Conservation (phyloP, 1,284 basidiomycete species). For the Fomes fomentarius region DNA sequence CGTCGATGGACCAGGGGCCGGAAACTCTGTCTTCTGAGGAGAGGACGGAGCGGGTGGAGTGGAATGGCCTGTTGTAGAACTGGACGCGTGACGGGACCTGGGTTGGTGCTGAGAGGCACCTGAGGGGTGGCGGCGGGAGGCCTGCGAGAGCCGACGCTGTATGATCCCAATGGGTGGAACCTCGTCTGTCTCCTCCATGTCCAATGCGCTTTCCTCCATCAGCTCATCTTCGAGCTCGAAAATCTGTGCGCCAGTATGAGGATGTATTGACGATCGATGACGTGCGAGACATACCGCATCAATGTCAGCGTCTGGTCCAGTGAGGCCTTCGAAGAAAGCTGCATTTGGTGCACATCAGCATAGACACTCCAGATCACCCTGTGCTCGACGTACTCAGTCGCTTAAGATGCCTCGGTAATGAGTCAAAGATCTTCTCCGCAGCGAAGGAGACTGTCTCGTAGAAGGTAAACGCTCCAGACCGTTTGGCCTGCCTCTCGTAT, state of each 20-base stretch:
- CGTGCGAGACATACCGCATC: constrained; percentile 55
- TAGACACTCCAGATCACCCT: constrained; percentile 1
- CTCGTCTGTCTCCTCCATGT: constrained; percentile 43
- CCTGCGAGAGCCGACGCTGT: constrained; percentile 36
- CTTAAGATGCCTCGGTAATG: constrained; percentile 71
- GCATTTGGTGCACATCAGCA: not conserved
- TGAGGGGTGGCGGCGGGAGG: constrained; percentile 34
- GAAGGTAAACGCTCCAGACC: constrained; percentile 61
- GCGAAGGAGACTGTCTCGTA: constrained; percentile 72
- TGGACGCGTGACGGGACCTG: constrained; percentile 11
- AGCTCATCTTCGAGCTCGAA: constrained; percentile 84
- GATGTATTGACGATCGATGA: not conserved
- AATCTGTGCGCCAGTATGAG: constrained; percentile 48
- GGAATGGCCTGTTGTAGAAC: constrained; percentile 18
- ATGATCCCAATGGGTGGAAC: constrained; percentile 29
- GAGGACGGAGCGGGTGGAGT: constrained; percentile 22
- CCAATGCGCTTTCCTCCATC: constrained; percentile 53
- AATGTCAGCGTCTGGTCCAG: constrained; percentile 76
- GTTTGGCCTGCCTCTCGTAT: constrained; percentile 83
- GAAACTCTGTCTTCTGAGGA: constrained; percentile 23
- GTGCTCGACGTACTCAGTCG: constrained; percentile 67
- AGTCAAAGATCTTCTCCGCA: constrained; percentile 71
- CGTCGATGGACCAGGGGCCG: constrained; percentile 17
- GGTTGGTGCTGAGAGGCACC: constrained; percentile 18
- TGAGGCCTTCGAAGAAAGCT: constrained; percentile 75